Percentiles rank a stretch among this genome's conserved stretches.
Conservation (phyloP, 106 monocot genomes). For the Posidonia australis region DNA sequence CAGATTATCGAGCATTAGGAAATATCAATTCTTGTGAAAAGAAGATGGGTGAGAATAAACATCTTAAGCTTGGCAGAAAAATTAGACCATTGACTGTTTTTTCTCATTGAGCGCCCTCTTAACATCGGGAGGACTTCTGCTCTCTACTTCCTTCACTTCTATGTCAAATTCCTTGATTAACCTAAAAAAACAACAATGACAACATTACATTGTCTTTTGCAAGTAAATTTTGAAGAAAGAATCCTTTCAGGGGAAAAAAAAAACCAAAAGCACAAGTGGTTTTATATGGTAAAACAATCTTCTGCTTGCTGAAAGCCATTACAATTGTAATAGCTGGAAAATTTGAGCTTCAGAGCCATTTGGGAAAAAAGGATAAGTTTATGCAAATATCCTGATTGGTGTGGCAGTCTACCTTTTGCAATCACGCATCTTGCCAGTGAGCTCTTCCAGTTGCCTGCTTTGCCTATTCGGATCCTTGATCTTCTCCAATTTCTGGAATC, state of each 20-base stretch:
- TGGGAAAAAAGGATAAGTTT: background rate
- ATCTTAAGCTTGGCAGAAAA: background rate
- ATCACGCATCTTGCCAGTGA: slow-evolving; percentile 78
- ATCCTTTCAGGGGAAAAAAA: background rate
- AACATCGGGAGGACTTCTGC: slow-evolving; percentile 5
- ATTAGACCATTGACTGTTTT: slow-evolving; percentile 63
- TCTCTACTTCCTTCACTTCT: slow-evolving; percentile 13
- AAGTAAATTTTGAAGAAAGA: background rate
- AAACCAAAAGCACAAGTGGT: background rate
- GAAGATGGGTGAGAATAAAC: background rate
- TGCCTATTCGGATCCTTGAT: slow-evolving; percentile 48
- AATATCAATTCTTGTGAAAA: background rate
- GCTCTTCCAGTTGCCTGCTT: slow-evolving; percentile 64
- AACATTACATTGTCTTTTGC: background rate
- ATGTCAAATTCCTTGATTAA: slow-evolving; percentile 27
- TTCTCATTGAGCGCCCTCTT: slow-evolving; percentile 23
- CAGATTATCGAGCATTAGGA: background rate
- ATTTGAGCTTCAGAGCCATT: background rate
- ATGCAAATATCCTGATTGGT: background rate
- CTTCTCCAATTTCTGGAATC: slow-evolving; percentile 72
- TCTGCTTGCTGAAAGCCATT: background rate
- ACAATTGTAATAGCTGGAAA: no score
- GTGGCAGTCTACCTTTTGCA: slow-evolving; percentile 59
- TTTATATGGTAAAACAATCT: background rate
- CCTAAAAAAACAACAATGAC: slow-evolving; percentile 4